phyloP scores from a whole-genome alignment of 257 asterid species.

The Jaltomata sinuosa region DNA sequence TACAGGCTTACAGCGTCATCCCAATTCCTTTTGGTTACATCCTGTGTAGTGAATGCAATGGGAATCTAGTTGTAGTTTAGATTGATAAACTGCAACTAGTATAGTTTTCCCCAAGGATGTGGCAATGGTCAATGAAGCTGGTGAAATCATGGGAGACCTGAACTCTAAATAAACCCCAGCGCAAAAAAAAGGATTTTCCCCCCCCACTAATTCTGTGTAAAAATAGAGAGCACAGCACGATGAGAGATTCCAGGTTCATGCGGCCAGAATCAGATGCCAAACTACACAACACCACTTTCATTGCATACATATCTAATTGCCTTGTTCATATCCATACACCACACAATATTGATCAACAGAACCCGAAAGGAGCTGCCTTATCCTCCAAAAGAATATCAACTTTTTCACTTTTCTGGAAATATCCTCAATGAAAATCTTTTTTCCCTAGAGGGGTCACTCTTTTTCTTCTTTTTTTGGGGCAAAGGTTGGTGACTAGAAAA shows the following conservation, averaged over 20 bases:
- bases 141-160: background rate
- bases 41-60: background rate
- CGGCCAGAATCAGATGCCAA: constrained; percentile 43
- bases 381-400: background rate
- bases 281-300: constrained; percentile 20
- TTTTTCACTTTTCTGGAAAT: background rate
- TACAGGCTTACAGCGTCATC: background rate
- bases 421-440: background rate
- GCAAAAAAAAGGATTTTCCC: background rate
- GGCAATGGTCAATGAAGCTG: background rate
- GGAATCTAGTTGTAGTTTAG: background rate
- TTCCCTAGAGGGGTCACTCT: no score
- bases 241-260: constrained; percentile 2
- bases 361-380: background rate
- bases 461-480: no score
- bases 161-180: background rate
- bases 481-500: no score
- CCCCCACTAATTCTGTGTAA: background rate
- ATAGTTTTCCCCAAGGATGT: background rate
- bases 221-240: background rate
- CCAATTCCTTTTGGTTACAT: background rate
- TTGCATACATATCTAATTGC: no score
- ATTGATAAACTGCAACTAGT: background rate
- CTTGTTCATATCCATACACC: no score
- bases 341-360: background rate